These are phyloP conservation scores for Erodium moschatum DNA, from an alignment of 441 rosid species.

Conservation along the genomic window DNA sequence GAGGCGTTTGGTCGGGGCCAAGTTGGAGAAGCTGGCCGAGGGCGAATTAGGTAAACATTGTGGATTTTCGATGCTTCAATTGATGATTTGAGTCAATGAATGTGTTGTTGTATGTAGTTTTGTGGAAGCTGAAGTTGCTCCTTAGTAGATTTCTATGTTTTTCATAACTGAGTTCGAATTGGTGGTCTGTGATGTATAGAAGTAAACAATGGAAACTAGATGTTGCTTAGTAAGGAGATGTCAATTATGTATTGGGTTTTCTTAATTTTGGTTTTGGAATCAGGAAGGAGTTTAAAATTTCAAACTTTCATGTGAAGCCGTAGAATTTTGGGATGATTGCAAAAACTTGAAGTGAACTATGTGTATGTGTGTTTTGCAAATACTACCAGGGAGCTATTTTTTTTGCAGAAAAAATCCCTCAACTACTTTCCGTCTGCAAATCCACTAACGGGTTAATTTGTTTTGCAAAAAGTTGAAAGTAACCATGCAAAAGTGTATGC, in stretches of 20 bases:
- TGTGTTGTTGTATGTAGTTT: background rate
- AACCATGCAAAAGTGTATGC: no score
- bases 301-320: background rate
- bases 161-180: no score
- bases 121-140: background rate
- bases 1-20: slow-evolving; percentile 92
- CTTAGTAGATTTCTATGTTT: no score
- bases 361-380: no score
- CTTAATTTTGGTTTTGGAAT: background rate
- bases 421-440: no score
- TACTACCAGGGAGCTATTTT: no score
- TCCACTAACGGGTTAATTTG: no score
- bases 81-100: background rate
- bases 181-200: background rate
- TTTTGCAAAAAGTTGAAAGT: no score
- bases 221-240: background rate
- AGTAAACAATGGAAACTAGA: background rate
- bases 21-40: slow-evolving; percentile 95
- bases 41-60: slow-evolving; percentile 62
- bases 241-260: background rate
- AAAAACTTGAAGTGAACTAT: no score
- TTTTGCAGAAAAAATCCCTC: no score
- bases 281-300: background rate
- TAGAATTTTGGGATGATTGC: no score
- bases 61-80: background rate